A percentile compares a stretch with the other conserved stretches of the same genome.
Evolutionary conservation across 805 yeast genomes (phyloP).

Genomic region (Metschnikowia aberdeeniae): DNA sequence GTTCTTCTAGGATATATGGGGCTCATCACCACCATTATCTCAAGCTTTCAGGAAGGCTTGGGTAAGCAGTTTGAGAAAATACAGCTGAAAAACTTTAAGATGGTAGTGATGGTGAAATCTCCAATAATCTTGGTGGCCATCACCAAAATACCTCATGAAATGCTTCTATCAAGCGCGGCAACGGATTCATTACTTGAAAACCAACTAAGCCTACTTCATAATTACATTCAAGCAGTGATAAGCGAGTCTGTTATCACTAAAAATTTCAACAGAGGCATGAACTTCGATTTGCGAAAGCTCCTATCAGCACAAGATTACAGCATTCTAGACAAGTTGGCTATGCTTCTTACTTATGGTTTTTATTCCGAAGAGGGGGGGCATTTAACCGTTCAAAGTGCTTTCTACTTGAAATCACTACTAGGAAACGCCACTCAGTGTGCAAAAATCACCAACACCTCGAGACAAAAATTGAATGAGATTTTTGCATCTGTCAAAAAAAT

Average conservation of each 20-base stretch:
- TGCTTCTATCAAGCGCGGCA: conserved; percentile 1
- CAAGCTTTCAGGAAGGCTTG: conserved; percentile 53
- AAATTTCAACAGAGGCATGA: conserved; percentile 66
- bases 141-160: conserved; percentile 48
- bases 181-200: conserved; percentile 19
- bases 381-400: conserved; percentile 19
- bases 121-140: conserved; percentile 77
- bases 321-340: conserved; percentile 58
- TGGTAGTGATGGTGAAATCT: conserved; percentile 56
- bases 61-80: conserved; percentile 46
- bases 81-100: conserved; percentile 43
- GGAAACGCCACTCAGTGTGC: conserved; percentile 27
- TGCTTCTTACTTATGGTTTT: conserved; percentile 35
- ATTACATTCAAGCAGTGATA: conserved; percentile 74
- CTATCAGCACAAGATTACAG: conserved; percentile 71
- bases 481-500: conserved; percentile 35
- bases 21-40: conserved; percentile 71
- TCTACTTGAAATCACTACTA: conserved; percentile 27
- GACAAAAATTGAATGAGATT: conserved; percentile 56
- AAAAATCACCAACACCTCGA: conserved; percentile 50
- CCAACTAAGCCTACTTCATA: conserved; percentile 70
- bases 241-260: conserved; percentile 74
- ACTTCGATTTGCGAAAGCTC: conserved; percentile 75
- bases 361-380: conserved; percentile 7
- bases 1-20: conserved; percentile 70